phyloP scores from a whole-genome alignment of 495 filamentous ascomycete species.

The Aspergillus hancockii region DNA sequence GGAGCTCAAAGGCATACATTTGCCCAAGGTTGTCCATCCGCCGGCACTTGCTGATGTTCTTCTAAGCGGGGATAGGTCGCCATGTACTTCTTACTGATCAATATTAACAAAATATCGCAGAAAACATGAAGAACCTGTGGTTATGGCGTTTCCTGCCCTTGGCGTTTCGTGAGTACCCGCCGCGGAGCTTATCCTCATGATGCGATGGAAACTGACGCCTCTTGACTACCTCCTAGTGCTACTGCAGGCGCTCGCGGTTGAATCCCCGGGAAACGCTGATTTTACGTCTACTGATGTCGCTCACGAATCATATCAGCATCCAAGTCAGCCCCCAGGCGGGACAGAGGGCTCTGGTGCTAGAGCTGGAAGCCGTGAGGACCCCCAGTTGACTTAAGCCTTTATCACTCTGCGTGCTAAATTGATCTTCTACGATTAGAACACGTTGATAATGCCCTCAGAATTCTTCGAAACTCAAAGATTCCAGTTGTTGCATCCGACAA shows the following conservation, averaged over 20 bases:
- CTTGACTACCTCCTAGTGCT: constrained; percentile 30
- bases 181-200: neutral
- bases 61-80: constrained; percentile 27
- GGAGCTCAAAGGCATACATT: constrained; percentile 19
- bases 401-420: neutral
- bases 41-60: constrained; percentile 9
- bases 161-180: constrained; percentile 40
- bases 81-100: constrained; percentile 39
- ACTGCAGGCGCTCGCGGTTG: constrained; percentile 35
- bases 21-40: neutral
- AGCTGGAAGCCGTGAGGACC: constrained; percentile 38
- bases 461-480: constrained; percentile 35
- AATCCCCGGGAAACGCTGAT: constrained; percentile 22
- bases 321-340: constrained; percentile 18
- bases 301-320: constrained; percentile 20
- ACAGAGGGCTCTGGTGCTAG: constrained; percentile 21
- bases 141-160: constrained; percentile 39
- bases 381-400: neutral
- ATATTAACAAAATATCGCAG: constrained; percentile 21
- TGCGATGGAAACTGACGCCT: constrained; percentile 27
- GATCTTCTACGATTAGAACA: constrained; percentile 26
- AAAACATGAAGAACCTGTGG: constrained; percentile 44
- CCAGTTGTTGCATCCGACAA: constrained; percentile 32
- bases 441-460: constrained; percentile 37
- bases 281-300: constrained; percentile 20